phyloP scores from a whole-genome alignment of 768 basidiomycete genomes.

The Tulasnella sp. region DNA sequence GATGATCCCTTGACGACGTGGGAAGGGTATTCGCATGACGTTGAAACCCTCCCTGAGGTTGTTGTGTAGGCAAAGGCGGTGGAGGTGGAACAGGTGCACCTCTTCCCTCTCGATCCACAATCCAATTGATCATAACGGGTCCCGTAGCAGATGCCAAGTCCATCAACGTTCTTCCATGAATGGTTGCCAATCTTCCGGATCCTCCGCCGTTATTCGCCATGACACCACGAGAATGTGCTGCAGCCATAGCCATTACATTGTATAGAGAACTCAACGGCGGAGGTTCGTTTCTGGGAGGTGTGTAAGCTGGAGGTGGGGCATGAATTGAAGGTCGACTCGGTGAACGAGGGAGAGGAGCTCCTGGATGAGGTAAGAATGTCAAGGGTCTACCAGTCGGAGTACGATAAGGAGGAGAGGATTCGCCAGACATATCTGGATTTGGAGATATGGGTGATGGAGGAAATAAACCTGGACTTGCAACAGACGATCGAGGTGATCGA shows the following conservation, averaged over 20 bases:
- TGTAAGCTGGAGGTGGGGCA: neutral
- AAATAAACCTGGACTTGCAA: neutral
- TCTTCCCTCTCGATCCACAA: slow-evolving; percentile 2
- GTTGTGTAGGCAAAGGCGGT: no score
- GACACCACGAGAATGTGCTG: slow-evolving; percentile 2
- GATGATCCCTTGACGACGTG: no score
- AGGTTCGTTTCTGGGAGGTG: neutral
- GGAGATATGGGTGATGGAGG: no score
- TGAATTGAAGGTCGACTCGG: neutral
- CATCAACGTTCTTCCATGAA: slow-evolving; percentile 8
- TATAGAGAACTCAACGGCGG: slow-evolving; percentile 10
- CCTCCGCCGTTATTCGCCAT: no score
- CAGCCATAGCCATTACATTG: slow-evolving; percentile 7
- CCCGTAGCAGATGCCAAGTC: slow-evolving; percentile 13
- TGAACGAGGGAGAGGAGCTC: neutral
- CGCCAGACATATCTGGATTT: neutral
- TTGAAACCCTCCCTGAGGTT: no score
- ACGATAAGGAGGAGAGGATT: slow-evolving; percentile 2
- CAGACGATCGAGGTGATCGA: neutral
- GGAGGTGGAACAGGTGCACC: no score
- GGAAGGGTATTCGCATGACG: no score
- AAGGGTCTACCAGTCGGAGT: neutral
- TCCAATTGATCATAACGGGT: slow-evolving; percentile 16
- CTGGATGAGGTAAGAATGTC: slow-evolving; percentile 14
- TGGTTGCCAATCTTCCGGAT: neutral